Evolutionary conservation across 768 basidiomycete genomes (phyloP), one percentile per base, ranked within the genome.

Genomic region (Boletus sp.): DNA sequence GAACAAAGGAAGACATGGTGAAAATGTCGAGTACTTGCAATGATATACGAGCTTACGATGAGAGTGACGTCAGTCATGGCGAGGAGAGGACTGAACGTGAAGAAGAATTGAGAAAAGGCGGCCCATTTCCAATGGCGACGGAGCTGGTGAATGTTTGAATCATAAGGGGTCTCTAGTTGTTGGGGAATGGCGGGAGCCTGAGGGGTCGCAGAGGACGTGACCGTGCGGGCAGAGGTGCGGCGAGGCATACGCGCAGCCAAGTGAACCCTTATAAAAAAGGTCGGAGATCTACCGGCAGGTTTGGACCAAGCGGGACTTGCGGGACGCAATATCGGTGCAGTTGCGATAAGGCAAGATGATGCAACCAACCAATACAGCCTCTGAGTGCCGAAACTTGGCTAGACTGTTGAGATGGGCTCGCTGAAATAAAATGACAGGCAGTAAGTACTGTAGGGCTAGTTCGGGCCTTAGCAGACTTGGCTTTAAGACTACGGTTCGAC

Each of bases 111-210:
- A 73, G 83, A 83, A 73, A 94, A 89, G 28, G 88, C 89, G 6
- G 94, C 94, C 92, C 92, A 96, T 78, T 90, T 87, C 92, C 92
- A 95, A 61, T 92, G 83, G 56, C 77, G 84, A 54, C 94, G 81
- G 50, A 97, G 85, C 30, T 75, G 67, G 45, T 69, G 58, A 51
- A 88, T 70, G 64, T 83, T 76, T 63, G 64, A 62, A 49, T 75
- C 72, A 55, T 66, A 67, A 50, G 65, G 58, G 51, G 70, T 51
- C 52, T 65, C 57, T 67, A 64, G 55, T 57, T 67, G 58, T 47
- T 70, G 56, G 55, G 63, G 61, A 36, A 72, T 60, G 52, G 68
- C 58, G 50, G 63, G 63, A 18, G 62, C 66, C 55, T 65, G 64
- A 52, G 70, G 67, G 45, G 77, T 66, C 57, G 69, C 60, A 52